Evolutionary conservation across 257 asterid species (phyloP).

Genomic region (Lithospermum erythrorhizon): DNA sequence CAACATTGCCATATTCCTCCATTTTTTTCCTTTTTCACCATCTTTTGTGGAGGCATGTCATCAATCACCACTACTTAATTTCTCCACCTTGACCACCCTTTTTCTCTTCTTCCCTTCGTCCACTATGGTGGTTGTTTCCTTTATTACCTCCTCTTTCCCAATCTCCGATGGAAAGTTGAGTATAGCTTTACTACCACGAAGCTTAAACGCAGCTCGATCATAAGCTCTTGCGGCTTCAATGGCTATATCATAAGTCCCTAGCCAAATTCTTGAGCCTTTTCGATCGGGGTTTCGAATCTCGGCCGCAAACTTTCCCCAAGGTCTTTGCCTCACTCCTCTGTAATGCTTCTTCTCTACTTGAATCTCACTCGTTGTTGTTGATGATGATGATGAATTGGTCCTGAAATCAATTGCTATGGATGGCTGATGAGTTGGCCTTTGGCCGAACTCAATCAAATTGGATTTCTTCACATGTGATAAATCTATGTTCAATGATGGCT

Average conservation of each 20-base stretch:
- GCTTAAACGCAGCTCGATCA: conserved; percentile 52
- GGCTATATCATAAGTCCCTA: conserved; percentile 56
- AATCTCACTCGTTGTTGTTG: conserved; percentile 3
- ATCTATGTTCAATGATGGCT: conserved; percentile 18
- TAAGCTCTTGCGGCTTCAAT: conserved; percentile 63
- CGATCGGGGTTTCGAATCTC: conserved; percentile 56
- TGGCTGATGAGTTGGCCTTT: not conserved
- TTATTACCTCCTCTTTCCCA: conserved; percentile 16
- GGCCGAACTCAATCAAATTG: conserved; percentile 24
- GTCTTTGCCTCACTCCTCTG: conserved; percentile 23
- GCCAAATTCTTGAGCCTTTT: conserved; percentile 50
- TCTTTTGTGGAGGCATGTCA: too few relatives aligned
- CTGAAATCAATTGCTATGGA: not conserved
- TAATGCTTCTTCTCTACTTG: conserved; percentile 10
- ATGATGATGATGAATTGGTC: not conserved
- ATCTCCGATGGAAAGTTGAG: conserved; percentile 60
- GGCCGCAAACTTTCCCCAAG: conserved; percentile 65
- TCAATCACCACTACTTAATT: not conserved
- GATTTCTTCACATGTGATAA: conserved; percentile 24
- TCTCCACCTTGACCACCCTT: conserved; percentile 7
- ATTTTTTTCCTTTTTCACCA: too few relatives aligned
- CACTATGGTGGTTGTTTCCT: conserved; percentile 12
- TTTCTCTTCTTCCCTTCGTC: conserved; percentile 20
- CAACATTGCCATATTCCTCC: too few relatives aligned
- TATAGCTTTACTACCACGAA: conserved; percentile 69